phyloP scores from a whole-genome alignment of 2,329 filamentous ascomycete species.

The Catunica adiposa region DNA sequence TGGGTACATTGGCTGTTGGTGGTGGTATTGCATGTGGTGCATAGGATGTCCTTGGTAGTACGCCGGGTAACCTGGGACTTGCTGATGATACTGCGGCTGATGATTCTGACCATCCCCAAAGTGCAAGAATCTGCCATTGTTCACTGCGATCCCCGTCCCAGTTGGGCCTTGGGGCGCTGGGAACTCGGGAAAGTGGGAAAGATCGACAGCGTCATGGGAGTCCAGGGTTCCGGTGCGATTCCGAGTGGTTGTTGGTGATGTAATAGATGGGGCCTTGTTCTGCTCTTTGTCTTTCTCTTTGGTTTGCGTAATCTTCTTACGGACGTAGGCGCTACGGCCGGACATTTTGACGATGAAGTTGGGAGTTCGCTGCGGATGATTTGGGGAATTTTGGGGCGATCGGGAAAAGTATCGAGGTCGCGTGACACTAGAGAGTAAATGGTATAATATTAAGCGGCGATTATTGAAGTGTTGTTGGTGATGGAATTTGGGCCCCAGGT shows the following conservation, averaged over 20 bases:
- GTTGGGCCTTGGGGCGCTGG: constrained; percentile 22
- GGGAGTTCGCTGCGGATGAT: no score
- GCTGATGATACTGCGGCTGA: not conserved
- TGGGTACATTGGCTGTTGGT: not conserved
- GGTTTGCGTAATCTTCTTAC: constrained; percentile 39
- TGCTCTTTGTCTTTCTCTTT: constrained; percentile 16
- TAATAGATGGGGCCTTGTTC: not conserved
- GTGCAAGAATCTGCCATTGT: constrained; percentile 29
- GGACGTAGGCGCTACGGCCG: constrained; percentile 39
- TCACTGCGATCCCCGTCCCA: constrained; percentile 23
- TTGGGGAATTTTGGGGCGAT: no score
- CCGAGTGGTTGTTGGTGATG: constrained; percentile 2
- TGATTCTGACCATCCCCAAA: constrained; percentile 25
- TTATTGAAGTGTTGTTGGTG: no score
- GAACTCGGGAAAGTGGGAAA: constrained; percentile 22
- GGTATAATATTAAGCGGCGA: no score
- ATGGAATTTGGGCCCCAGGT: no score
- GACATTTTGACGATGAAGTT: constrained; percentile 36
- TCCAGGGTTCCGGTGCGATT: constrained; percentile 19
- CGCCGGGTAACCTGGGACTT: constrained; percentile 7
- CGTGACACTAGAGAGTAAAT: no score
- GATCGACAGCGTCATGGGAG: constrained; percentile 26
- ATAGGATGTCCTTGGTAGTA: constrained; percentile 5
- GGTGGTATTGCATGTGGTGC: not conserved
- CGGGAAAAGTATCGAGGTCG: no score